Base-by-base conservation (phyloP, 495 filamentous ascomycete genomes). In the Penicillium lagena region DNA sequence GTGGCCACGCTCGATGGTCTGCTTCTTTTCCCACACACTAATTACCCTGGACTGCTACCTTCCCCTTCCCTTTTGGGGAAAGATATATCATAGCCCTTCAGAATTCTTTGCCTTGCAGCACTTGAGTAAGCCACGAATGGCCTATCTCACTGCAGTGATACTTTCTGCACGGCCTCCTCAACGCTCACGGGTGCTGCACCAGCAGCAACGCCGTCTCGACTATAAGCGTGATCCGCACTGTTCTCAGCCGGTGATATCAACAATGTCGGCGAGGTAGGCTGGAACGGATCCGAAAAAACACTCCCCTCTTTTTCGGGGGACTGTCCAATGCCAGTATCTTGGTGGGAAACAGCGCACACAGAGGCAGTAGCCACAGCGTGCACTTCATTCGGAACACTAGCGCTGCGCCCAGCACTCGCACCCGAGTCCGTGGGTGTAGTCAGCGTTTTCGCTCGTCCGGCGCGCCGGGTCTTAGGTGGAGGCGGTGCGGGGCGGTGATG, bases 81-180 rank as follows among this genome's bases (percentile, higher is more conserved):
- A 22, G 1, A 22, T 22, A 22, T 22, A 22, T 22, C 22, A 22
- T 22, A 22, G 22, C 22, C 22, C 3, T 22, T 22, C 22, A 22
- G 22, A 6, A 22, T 22, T 22, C 22, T 22, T 4, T 4, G 22
- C 22, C 22, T 4, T 22, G 22, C 2, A 4, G 3, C 22, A 22
- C 22, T 22, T 6, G 22, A 22, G 22, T 4, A 22, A 22, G 22
- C 3, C 32, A 34, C 32, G 32, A 34, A 34, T 9, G 10, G 10
- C 10, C 10, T 34, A 10, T 34, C 32, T 52, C 45, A 61, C 45
- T 58, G 49, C 33, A 63, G 34, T 22, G 67, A 67, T 11, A 68
- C 62, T 41, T 67, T 68, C 46, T 68, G 61, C 44, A 71, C 52
- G 2, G 67, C 67, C 39, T 68, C 63, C 45, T 71, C 67, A 7